Percentiles rank a stretch among this genome's conserved stretches.
Evolutionary conservation across 2,329 filamentous ascomycete genomes (phyloP).

Genomic region (Paraconiothyrium sp.): DNA sequence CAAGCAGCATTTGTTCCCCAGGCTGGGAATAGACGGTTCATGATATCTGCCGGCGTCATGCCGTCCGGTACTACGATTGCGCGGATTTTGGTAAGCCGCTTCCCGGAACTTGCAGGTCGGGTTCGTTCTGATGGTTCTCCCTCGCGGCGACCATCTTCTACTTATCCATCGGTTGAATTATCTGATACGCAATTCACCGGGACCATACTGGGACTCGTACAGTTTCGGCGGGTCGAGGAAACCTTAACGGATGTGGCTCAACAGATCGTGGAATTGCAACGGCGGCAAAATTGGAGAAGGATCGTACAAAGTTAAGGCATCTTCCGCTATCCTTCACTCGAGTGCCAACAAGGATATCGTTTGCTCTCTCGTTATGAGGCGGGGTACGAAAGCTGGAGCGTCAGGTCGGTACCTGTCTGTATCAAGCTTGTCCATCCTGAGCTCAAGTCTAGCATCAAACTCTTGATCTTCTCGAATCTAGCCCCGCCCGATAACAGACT

Average conservation of each 20-base stretch:
- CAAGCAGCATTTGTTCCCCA: slow-evolving; percentile 33
- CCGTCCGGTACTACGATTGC: slow-evolving; percentile 31
- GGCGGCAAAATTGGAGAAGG: slow-evolving; percentile 34
- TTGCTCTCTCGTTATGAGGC: neutral
- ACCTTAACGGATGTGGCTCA: slow-evolving; percentile 33
- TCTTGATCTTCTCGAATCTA: neutral
- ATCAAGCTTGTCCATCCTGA: neutral
- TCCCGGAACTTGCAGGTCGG: slow-evolving; percentile 36
- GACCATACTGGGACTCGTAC: slow-evolving; percentile 33
- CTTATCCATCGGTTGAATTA: slow-evolving; percentile 25
- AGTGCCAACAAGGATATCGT: neutral
- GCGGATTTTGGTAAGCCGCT: slow-evolving; percentile 31
- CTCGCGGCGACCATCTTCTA: slow-evolving; percentile 17
- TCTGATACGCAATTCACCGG: slow-evolving; percentile 32
- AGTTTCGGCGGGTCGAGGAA: slow-evolving; percentile 34
- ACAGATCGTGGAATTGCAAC: slow-evolving; percentile 39
- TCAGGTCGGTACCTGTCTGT: neutral
- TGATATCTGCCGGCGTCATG: slow-evolving; percentile 38
- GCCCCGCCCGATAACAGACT: neutral
- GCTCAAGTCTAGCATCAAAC: neutral
- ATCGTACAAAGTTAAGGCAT: slow-evolving; percentile 31
- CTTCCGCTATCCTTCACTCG: neutral
- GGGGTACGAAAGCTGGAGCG: neutral
- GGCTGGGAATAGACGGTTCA: slow-evolving; percentile 37
- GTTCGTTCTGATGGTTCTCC: slow-evolving; percentile 27